These are phyloP conservation scores for Erysimum cheiranthoides DNA, from an alignment of 345 rosid species.

Conservation along the genomic window DNA sequence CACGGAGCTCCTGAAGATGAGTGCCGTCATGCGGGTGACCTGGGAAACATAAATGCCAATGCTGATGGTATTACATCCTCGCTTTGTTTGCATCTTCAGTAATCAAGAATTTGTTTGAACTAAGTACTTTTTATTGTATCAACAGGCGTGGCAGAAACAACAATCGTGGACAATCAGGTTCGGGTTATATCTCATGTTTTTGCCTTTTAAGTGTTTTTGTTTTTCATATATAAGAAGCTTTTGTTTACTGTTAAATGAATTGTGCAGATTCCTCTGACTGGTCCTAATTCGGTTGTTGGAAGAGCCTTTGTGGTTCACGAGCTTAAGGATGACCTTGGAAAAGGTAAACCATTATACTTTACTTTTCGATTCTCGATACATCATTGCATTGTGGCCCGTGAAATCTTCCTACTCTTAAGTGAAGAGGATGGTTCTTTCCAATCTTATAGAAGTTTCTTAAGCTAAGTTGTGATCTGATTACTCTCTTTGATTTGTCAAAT, in stretches of 20 bases:
- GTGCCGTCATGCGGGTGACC: conserved; percentile 99
- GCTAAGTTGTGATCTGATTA: conserved; percentile 34
- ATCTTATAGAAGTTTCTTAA: background rate
- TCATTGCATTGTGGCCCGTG: background rate
- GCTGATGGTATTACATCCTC: conserved; percentile 68
- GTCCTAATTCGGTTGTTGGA: conserved; percentile 81
- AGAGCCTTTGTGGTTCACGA: conserved; percentile 98
- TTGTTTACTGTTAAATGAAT: conserved; percentile 10
- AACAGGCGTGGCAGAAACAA: conserved; percentile 93
- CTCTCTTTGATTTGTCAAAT: conserved; percentile 40
- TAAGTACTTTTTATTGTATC: conserved; percentile 30
- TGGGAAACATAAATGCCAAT: conserved; percentile 98
- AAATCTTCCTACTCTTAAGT: background rate
- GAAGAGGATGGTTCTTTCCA: background rate
- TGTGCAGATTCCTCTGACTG: conserved; percentile 76
- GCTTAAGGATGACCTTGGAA: conserved; percentile 97
- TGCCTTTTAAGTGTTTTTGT: background rate
- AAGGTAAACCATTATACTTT: conserved; percentile 56
- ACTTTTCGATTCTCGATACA: background rate
- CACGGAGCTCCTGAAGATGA: conserved; percentile 97
- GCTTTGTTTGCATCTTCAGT: background rate
- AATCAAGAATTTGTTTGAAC: background rate
- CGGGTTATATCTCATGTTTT: conserved; percentile 11
- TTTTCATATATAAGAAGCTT: conserved; percentile 8
- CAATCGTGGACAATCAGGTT: conserved; percentile 83